phyloP scores from a whole-genome alignment of 768 basidiomycete species.

The Tephrocybe sp. region DNA sequence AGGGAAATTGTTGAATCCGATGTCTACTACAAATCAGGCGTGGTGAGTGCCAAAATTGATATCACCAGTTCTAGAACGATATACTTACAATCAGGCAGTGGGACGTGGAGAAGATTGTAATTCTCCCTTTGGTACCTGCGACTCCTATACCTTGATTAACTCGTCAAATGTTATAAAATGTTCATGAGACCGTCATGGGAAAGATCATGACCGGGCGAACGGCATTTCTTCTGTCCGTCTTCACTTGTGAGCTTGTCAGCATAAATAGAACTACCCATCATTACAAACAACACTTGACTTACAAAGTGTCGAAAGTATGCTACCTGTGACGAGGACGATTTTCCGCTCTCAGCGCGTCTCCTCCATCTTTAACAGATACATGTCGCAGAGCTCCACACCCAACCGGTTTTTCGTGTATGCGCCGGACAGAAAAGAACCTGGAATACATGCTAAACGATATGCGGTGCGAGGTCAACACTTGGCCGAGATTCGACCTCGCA shows the following conservation, averaged over 20 bases:
- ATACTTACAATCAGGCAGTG: conserved; percentile 34
- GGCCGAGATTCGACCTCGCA: conserved; percentile 29
- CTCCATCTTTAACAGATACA: not conserved
- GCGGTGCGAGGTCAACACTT: conserved; percentile 45
- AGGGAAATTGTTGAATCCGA: conserved; percentile 36
- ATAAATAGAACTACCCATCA: too few relatives aligned
- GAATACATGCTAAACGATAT: conserved; percentile 39
- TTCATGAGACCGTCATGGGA: too few relatives aligned
- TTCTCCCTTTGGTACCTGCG: conserved; percentile 42
- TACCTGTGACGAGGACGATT: conserved; percentile 1
- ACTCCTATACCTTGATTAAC: conserved; percentile 22
- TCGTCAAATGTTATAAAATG: too few relatives aligned
- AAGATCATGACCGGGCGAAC: too few relatives aligned
- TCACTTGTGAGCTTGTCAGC: too few relatives aligned
- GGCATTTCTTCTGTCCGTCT: not conserved
- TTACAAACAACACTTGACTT: too few relatives aligned
- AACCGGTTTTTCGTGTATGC: conserved; percentile 52
- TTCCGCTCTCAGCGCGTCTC: not conserved
- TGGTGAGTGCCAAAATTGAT: conserved; percentile 26
- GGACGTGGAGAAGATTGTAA: conserved; percentile 52
- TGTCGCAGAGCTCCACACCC: conserved; percentile 7
- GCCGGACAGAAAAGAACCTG: conserved; percentile 48
- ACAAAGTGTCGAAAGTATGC: too few relatives aligned
- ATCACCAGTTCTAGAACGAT: not conserved
- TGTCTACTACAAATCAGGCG: conserved; percentile 39